These are phyloP conservation scores for Scheffersomyces spartinae DNA, from an alignment of 805 yeast genomes.

Conservation along the genomic window DNA sequence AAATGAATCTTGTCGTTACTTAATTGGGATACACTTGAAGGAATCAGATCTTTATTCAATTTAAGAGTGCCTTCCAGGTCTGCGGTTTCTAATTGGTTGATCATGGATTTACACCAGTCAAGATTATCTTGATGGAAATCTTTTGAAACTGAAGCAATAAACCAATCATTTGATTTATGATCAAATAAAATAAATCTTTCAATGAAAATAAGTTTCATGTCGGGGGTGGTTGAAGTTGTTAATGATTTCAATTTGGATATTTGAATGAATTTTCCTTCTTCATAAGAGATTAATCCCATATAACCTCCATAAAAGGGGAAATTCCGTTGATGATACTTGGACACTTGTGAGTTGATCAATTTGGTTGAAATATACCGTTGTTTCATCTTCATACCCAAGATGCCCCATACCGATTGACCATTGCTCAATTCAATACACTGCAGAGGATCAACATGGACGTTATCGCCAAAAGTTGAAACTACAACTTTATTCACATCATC, in stretches of 20 bases:
- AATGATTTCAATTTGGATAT: conserved; percentile 23
- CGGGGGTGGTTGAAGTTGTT: conserved; percentile 41
- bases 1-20: conserved; percentile 18
- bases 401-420: conserved; percentile 37
- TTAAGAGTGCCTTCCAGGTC: conserved; percentile 3
- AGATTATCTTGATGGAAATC: conserved; percentile 19
- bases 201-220: conserved; percentile 61
- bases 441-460: no score
- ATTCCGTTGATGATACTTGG: conserved; percentile 11
- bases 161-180: conserved; percentile 32
- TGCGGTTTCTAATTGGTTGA: no score
- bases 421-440: no score
- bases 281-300: conserved; percentile 79
- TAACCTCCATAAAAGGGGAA: conserved; percentile 89
- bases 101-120: no score
- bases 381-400: conserved; percentile 38
- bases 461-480: conserved; percentile 16
- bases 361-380: conserved; percentile 18
- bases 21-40: no score
- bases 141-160: conserved; percentile 48
- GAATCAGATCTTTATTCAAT: conserved; percentile 8
- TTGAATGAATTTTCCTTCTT: conserved; percentile 54
- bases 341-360: conserved; percentile 10
- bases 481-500: conserved; percentile 19
- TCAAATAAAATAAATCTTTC: conserved; percentile 54